Evolutionary conservation across 345 rosid species (phyloP), one percentile per base, ranked within the genome.

Genomic region (Boechera divaricarpa): DNA sequence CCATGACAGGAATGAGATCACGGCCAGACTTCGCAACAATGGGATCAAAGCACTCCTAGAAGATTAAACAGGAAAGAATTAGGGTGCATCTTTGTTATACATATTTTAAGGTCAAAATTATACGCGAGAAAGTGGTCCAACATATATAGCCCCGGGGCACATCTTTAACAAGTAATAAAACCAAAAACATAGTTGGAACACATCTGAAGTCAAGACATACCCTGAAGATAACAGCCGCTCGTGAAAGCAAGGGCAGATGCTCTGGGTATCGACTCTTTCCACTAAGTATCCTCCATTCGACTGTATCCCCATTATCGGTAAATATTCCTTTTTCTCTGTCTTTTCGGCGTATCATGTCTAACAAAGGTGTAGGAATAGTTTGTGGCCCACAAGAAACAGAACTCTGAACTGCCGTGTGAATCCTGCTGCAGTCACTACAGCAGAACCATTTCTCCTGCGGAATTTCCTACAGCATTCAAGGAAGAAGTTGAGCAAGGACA

Each of bases 1-100:
- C 98, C 99, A 96, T 96, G 70, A 88, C 85, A 79, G 97, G 97
- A 84, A 96, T 93, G 78, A 96, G 90, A 90, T 96, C 99, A 75
- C 98, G 96, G n/a, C 97, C 97, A 58, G 83, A 84, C 81, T 79
- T 80, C 16, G 94, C 92, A 72, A 90, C 87, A 70, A 96, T 96
- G 38, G 99, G 98, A 85, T 91, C 96, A 81, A 96, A 96, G 79
- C 98, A 90, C 75, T 96, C 97, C 99, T 96, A 87, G 39, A 68
- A 69, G 54, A 44, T 47, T 47, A 47, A 15, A 51, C 29, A 54
- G n/a, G 10, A 7, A 72, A 73, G 32, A 53, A 78, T 79, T 41
- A 82, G 58, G 45, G 42, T 63, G 63, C 32, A 61, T 41, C 44
- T 51, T 49, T 41, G 41, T 26, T 16, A 45, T 5, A 76, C 12